These are phyloP conservation scores for Colletotrichum karsti DNA, from an alignment of 2,329 filamentous ascomycete genomes.

Conservation along the genomic window DNA sequence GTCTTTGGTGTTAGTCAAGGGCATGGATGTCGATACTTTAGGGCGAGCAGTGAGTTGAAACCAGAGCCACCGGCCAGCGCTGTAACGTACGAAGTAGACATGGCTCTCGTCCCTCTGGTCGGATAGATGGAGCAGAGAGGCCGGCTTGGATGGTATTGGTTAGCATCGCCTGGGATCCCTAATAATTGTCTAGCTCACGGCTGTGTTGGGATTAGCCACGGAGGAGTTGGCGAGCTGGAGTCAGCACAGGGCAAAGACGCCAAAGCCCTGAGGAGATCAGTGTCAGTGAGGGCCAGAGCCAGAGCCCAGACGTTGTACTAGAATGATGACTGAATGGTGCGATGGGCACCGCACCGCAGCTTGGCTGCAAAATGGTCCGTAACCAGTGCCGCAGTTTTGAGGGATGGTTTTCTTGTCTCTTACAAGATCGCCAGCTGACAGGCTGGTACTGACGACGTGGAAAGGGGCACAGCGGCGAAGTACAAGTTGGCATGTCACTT, in stretches of 20 bases:
- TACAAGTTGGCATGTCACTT: neutral
- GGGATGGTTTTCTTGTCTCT: no score
- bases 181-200: conserved; percentile 17
- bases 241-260: neutral
- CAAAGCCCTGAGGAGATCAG: neutral
- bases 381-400: no score
- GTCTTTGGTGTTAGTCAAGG: neutral
- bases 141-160: neutral
- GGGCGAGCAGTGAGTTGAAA: conserved; percentile 10
- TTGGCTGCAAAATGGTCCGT: neutral
- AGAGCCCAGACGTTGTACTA: neutral
- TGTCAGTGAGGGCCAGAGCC: no score
- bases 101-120: conserved; percentile 16
- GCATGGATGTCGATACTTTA: neutral
- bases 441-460: neutral
- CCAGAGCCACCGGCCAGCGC: neutral
- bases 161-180: conserved; percentile 1
- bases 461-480: no score
- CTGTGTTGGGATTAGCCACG: conserved; percentile 1
- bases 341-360: neutral
- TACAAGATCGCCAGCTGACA: no score
- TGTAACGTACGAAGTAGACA: no score
- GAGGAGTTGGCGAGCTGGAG: neutral
- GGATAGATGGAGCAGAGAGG: conserved; percentile 5
- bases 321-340: neutral